Evolutionary conservation across 1,284 basidiomycete species (phyloP), one percentile per base, ranked within the genome.

Genomic region (Trametes pubescens): DNA sequence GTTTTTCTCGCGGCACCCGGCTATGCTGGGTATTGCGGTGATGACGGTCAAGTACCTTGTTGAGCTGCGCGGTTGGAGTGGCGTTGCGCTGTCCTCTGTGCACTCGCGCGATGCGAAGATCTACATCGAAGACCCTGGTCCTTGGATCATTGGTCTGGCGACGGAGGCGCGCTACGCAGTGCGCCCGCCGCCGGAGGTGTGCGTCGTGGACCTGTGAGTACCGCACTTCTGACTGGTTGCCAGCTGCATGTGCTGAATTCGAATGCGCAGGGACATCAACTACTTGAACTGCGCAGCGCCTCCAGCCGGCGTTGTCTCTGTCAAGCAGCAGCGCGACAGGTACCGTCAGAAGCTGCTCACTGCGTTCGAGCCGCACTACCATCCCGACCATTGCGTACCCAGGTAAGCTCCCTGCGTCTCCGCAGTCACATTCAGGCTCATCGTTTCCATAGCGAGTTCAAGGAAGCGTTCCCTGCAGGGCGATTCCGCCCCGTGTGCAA

Each of bases 21-120:
- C 94, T 2, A 94, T 98, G 88, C 90, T 98, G 35, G 94, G 93
- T 57, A 88, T 92, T 69, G 94, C 94, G 5, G 95, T 97, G 22
- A 88, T 88, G 65, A 96, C 95, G 2, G 84, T 98, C 79, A 93
- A 91, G 76, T 96, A 97, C 74, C 85, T 99, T 52, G 92, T 98
- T 59, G 97, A 99, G 78, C 79, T 97, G 51, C 89, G 96, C 55
- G 95, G 95, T 10, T 99, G 96, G 96, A 92, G 87, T 71, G 97
- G 97, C 5, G 88, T 97, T 61, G 88, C 92, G 13, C 84, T 95
- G 18, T 86, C 93, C 24, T 85, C 93, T 1, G 91, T 98, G 40
- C 96, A 98, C 76, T 90, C 94, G 21, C 87, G 95, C 61, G 94
- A 96, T 69, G 92, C 94, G 29, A 93, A 90, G 73, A 95, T 96